Conservation (phyloP, 2,329 filamentous ascomycete genomes). For the Aspergillus udagawae region DNA sequence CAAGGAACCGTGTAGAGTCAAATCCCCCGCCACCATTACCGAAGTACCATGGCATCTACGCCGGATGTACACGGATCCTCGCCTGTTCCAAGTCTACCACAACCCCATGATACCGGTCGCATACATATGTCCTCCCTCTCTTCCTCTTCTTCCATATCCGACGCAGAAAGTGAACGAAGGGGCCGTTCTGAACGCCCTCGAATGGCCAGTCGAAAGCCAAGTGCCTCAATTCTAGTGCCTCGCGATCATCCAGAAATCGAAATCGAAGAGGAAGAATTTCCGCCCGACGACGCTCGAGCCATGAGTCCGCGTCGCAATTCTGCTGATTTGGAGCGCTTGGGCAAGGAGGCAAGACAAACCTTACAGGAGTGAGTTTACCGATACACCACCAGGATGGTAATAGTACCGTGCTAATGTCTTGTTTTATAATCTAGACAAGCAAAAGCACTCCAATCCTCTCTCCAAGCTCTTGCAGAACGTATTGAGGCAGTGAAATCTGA, state of each 20-base stretch:
- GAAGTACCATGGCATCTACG: constrained; percentile 31
- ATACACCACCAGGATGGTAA: background rate
- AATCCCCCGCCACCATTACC: constrained; percentile 9
- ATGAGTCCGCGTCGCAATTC: constrained; percentile 93
- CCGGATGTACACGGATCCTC: constrained; percentile 35
- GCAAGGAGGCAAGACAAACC: constrained; percentile 69
- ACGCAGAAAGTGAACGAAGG: constrained; percentile 43
- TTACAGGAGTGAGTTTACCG: constrained; percentile 54
- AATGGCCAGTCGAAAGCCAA: constrained; percentile 70
- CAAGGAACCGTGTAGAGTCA: constrained; percentile 5
- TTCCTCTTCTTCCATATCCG: constrained; percentile 47
- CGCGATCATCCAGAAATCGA: constrained; percentile 71
- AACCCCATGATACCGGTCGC: constrained; percentile 37
- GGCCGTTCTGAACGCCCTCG: constrained; percentile 57
- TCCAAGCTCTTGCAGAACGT: constrained; percentile 84
- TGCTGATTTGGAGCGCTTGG: constrained; percentile 83
- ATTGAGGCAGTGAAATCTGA: constrained; percentile 93
- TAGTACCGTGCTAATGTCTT: background rate
- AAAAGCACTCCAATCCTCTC: constrained; percentile 79
- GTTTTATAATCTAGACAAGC: constrained; percentile 63
- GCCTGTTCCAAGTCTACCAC: constrained; percentile 37
- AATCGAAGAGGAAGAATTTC: constrained; percentile 69
- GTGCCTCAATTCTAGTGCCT: constrained; percentile 76
- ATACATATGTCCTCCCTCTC: constrained; percentile 39
- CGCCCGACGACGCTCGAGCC: constrained; percentile 81